Percentiles rank a stretch among this genome's conserved stretches.
Evolutionary conservation across 768 basidiomycete species (phyloP).

Genomic region (Calocera cornea): DNA sequence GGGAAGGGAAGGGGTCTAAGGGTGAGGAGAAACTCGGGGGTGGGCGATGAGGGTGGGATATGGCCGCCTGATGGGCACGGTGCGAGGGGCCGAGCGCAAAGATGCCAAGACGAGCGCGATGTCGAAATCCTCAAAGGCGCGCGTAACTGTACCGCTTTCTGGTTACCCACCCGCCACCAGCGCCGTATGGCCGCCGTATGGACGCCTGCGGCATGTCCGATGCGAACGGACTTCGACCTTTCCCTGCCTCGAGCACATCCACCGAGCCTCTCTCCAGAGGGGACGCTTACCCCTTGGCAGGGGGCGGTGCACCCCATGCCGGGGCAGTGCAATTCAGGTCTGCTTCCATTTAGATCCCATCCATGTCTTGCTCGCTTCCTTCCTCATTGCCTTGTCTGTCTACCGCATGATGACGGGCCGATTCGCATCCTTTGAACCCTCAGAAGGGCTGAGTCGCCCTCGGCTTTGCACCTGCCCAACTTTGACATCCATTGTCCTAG

Average conservation of each 20-base stretch:
- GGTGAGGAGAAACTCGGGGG: neutral
- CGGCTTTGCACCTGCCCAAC: too few relatives aligned
- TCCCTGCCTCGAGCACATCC: neutral
- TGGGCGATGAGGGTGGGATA: neutral
- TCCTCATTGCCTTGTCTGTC: too few relatives aligned
- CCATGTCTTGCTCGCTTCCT: too few relatives aligned
- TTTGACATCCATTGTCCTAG: too few relatives aligned
- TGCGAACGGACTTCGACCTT: neutral
- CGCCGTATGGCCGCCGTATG: constrained; percentile 1
- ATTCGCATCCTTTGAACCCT: too few relatives aligned
- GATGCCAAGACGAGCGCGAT: neutral
- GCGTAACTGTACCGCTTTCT: constrained; percentile 3
- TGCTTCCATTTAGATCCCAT: too few relatives aligned
- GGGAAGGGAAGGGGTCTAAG: neutral
- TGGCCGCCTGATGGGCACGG: neutral
- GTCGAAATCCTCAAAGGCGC: neutral
- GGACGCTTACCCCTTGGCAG: too few relatives aligned
- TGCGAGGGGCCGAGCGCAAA: neutral
- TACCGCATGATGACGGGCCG: too few relatives aligned
- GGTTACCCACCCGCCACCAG: neutral
- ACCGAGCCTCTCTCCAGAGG: neutral
- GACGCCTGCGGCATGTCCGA: neutral
- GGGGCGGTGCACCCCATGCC: too few relatives aligned
- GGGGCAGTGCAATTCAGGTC: too few relatives aligned
- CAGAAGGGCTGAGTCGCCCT: too few relatives aligned